A percentile compares a stretch with the other conserved stretches of the same genome.
Conservation (phyloP, 495 filamentous ascomycete genomes). For the Jackrogersella minutella region DNA sequence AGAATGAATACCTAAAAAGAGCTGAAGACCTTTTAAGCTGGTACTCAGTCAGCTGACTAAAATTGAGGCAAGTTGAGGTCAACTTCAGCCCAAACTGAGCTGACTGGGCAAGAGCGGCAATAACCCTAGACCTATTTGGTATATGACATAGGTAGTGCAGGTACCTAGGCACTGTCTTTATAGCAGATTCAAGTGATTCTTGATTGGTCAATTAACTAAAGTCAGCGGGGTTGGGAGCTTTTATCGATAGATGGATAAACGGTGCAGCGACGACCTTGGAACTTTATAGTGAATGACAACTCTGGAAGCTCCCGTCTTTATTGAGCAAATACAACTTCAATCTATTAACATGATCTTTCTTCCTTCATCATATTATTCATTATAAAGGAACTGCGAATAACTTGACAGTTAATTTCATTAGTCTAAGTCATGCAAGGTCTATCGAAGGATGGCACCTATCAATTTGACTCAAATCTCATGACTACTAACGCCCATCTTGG, state of each 20-base stretch:
- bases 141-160: too few relatives aligned
- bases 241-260: constrained; percentile 14
- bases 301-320: too few relatives aligned
- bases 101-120: too few relatives aligned
- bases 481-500: constrained; percentile 1
- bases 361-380: background rate
- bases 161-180: background rate
- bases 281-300: background rate
- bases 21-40: too few relatives aligned
- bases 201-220: constrained; percentile 39
- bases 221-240: constrained; percentile 24
- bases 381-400: background rate
- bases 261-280: background rate
- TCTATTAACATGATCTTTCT: background rate
- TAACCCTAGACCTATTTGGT: too few relatives aligned
- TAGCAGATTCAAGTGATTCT: background rate
- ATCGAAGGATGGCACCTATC: constrained; percentile 19
- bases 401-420: background rate
- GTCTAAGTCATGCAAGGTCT: background rate
- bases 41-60: too few relatives aligned
- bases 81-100: too few relatives aligned
- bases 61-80: too few relatives aligned
- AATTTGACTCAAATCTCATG: constrained; percentile 7
- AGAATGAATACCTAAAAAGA: too few relatives aligned
- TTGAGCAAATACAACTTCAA: background rate